Conservation (phyloP, 805 yeast species). For the Pichia scutulata region DNA sequence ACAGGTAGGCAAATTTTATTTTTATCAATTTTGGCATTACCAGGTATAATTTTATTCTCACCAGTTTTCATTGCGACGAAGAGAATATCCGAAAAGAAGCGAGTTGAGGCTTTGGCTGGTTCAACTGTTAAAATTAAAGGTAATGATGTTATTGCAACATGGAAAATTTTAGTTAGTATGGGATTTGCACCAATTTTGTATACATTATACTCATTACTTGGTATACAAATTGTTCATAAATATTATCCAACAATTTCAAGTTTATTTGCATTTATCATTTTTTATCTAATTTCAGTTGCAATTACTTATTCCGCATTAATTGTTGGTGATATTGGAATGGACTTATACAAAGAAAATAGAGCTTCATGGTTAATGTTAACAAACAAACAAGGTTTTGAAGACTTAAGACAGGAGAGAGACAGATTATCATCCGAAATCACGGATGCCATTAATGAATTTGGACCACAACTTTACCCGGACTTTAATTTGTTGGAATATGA, state of each 20-base stretch:
- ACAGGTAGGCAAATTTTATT: slow-evolving; percentile 41
- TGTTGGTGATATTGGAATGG: slow-evolving; percentile 92
- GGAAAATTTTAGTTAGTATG: slow-evolving; percentile 89
- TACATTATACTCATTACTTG: slow-evolving; percentile 65
- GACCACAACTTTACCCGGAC: slow-evolving; percentile 83
- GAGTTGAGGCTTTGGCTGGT: slow-evolving; percentile 69
- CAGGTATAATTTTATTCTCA: slow-evolving; percentile 80
- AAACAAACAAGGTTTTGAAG: slow-evolving; percentile 46
- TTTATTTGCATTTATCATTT: slow-evolving; percentile 30
- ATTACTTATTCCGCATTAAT: slow-evolving; percentile 87
- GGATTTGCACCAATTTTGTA: slow-evolving; percentile 85
- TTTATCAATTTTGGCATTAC: slow-evolving; percentile 61
- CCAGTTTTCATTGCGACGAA: slow-evolving; percentile 84
- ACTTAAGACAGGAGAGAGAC: slow-evolving; percentile 54
- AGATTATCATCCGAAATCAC: slow-evolving; percentile 68
- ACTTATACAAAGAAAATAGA: slow-evolving; percentile 70
- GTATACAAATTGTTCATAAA: slow-evolving; percentile 32
- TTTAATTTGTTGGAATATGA: slow-evolving; percentile 51
- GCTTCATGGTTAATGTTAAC: slow-evolving; percentile 67
- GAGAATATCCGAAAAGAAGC: slow-evolving; percentile 63
- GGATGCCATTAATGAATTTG: slow-evolving; percentile 67
- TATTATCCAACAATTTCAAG: slow-evolving; percentile 18
- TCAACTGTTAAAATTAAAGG: slow-evolving; percentile 90
- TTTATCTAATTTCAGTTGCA: slow-evolving; percentile 58
- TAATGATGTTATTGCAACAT: slow-evolving; percentile 90